A percentile compares a stretch with the other conserved stretches of the same genome.
phyloP scores from a whole-genome alignment of 2,329 filamentous ascomycete genomes.

The Tolypocladium tundrense region DNA sequence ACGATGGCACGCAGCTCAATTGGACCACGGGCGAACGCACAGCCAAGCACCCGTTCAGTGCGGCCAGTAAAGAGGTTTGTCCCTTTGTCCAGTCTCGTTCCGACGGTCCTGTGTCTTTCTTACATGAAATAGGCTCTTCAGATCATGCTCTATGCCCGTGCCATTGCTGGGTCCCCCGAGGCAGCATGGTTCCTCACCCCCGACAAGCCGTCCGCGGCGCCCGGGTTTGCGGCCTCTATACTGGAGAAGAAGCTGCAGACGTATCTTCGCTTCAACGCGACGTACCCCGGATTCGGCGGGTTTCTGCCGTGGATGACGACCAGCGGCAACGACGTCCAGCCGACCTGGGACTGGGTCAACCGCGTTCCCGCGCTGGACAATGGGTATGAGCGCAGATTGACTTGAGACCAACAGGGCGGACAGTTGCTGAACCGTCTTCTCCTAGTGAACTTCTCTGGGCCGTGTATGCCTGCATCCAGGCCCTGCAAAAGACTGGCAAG shows the following conservation, averaged over 20 bases:
- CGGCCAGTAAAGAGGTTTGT: slow-evolving; percentile 24
- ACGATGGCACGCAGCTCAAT: slow-evolving; percentile 28
- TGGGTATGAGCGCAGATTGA: slow-evolving; percentile 14
- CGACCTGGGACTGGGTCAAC: slow-evolving; percentile 26
- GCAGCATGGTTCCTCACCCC: slow-evolving; percentile 29
- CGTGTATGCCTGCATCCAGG: slow-evolving; percentile 28
- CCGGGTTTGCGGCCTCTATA: slow-evolving; percentile 22
- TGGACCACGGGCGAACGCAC: slow-evolving; percentile 23
- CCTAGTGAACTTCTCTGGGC: slow-evolving; percentile 29
- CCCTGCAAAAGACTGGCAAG: slow-evolving; percentile 18
- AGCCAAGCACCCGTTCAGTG: slow-evolving; percentile 26
- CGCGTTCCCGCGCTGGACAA: slow-evolving; percentile 29
- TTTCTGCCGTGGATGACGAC: slow-evolving; percentile 28
- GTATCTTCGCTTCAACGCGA: slow-evolving; percentile 28
- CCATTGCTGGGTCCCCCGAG: slow-evolving; percentile 23
- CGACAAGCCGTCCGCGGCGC: slow-evolving; percentile 17
- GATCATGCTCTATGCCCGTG: slow-evolving; percentile 32
- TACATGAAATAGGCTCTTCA: slow-evolving; percentile 21
- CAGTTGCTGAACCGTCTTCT: neutral
- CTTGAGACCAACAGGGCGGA: neutral
- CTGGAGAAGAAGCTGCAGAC: slow-evolving; percentile 27
- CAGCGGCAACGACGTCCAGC: slow-evolving; percentile 17
- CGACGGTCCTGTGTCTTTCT: neutral
- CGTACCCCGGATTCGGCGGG: slow-evolving; percentile 29
- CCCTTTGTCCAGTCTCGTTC: neutral